A percentile compares a stretch with the other conserved stretches of the same genome.
Evolutionary conservation across 2,329 filamentous ascomycete genomes (phyloP).

Genomic region (Exserohilum rostratum): DNA sequence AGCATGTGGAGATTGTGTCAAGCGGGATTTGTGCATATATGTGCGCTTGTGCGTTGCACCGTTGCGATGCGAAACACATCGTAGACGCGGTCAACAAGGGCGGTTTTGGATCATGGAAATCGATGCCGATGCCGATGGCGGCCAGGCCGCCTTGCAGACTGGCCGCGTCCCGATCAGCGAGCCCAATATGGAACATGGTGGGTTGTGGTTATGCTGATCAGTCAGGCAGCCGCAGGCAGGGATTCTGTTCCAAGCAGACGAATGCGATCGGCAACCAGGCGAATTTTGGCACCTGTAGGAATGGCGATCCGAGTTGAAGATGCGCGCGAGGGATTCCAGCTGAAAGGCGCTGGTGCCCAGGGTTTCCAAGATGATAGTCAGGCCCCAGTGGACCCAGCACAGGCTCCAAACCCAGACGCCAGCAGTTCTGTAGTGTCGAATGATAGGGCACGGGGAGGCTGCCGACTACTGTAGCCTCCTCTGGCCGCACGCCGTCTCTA

Average conservation of each 20-base stretch:
- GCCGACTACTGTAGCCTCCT: slow-evolving; percentile 13
- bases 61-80: neutral
- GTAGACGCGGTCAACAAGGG: neutral
- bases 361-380: slow-evolving; percentile 5
- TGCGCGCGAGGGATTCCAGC: neutral
- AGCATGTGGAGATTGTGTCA: neutral
- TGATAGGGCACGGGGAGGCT: slow-evolving; percentile 22
- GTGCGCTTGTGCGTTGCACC: neutral
- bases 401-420: neutral
- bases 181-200: neutral
- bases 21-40: neutral
- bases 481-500: slow-evolving; percentile 7
- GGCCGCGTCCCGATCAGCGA: neutral
- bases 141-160: neutral
- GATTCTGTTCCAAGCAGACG: neutral
- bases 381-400: neutral
- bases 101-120: neutral
- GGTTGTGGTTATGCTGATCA: neutral
- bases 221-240: neutral
- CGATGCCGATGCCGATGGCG: neutral
- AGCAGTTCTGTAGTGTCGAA: slow-evolving; percentile 15
- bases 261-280: neutral
- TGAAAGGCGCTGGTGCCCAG: neutral
- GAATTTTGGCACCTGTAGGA: neutral
- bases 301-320: neutral